These are phyloP conservation scores for Colletotrichum sp. DNA, from an alignment of 2,329 filamentous ascomycete species.

Conservation along the genomic window DNA sequence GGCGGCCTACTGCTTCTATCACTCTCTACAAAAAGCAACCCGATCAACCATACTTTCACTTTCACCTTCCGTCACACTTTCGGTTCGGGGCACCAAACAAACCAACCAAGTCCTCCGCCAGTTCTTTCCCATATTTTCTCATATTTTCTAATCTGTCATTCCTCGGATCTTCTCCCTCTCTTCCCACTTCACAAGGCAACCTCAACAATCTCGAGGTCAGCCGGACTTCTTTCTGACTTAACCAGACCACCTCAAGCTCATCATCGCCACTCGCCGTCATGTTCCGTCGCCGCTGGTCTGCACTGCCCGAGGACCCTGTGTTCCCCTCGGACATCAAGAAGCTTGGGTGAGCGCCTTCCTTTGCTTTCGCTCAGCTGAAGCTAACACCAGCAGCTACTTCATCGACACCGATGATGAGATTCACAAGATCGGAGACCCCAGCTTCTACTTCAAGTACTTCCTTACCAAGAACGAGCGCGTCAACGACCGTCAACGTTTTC, in stretches of 20 bases:
- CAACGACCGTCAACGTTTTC: slow-evolving; percentile 77
- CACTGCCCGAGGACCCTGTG: slow-evolving; percentile 72
- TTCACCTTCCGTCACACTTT: background rate
- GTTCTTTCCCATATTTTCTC: too few species aligned
- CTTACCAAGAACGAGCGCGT: slow-evolving; percentile 75
- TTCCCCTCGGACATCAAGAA: slow-evolving; percentile 70
- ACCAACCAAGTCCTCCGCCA: background rate
- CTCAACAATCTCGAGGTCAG: background rate
- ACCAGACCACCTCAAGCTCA: background rate
- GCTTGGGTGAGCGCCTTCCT: slow-evolving; percentile 66
- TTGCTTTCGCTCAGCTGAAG: background rate
- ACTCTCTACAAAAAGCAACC: background rate
- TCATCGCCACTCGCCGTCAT: slow-evolving; percentile 50
- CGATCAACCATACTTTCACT: fast-evolving
- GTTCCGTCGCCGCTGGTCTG: slow-evolving; percentile 75
- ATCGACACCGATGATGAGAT: slow-evolving; percentile 79
- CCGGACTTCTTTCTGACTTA: background rate
- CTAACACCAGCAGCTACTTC: slow-evolving; percentile 66
- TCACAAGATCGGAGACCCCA: slow-evolving; percentile 69
- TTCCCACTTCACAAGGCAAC: background rate
- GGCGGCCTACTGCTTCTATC: background rate
- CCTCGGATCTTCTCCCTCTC: background rate
- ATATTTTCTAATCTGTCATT: background rate
- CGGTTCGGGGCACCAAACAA: background rate
- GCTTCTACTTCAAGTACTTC: slow-evolving; percentile 77